Conservation (phyloP, 78 protist genomes). For the Dictyostelium citrinum region DNA sequence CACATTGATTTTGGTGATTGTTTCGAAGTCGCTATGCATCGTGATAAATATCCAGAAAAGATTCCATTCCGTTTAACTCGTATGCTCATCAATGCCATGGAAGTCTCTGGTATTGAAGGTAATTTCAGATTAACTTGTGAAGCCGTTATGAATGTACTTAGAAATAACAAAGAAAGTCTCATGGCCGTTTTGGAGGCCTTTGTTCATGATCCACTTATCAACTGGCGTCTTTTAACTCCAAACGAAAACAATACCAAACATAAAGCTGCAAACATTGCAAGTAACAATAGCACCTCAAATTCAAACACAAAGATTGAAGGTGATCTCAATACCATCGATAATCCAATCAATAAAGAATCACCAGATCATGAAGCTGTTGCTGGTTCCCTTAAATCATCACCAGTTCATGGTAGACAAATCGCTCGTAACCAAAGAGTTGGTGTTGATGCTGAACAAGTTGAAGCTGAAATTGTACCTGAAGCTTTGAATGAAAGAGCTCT, state of each 20-base stretch:
- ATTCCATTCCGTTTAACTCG: slow-evolving; percentile 99
- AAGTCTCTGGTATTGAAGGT: slow-evolving; percentile 98
- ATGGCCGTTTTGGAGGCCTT: slow-evolving; percentile 99
- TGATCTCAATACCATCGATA: slow-evolving; percentile 13
- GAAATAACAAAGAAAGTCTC: slow-evolving; percentile 94
- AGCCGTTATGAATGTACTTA: slow-evolving; percentile 94
- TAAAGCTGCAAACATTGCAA: background rate
- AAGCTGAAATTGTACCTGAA: slow-evolving; percentile 58
- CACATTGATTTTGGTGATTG: slow-evolving; percentile 99
- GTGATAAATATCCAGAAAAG: slow-evolving; percentile 98
- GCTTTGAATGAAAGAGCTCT: slow-evolving; percentile 88
- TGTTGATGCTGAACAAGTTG: slow-evolving; percentile 53
- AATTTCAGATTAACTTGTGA: slow-evolving; percentile 97
- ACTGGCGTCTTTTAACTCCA: slow-evolving; percentile 96
- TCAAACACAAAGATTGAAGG: background rate
- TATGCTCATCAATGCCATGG: slow-evolving; percentile 99
- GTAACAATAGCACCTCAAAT: background rate
- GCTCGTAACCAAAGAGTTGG: slow-evolving; percentile 23
- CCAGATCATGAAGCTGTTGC: slow-evolving; percentile 13
- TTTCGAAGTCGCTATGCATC: slow-evolving; percentile 93
- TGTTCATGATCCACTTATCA: slow-evolving; percentile 99
- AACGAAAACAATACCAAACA: slow-evolving; percentile 35
- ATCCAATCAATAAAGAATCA: background rate
- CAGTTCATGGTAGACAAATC: slow-evolving; percentile 25
- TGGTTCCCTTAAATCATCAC: background rate